Base-by-base conservation (phyloP, 108 stramenopile genomes). In the Conticribra weissflogii region DNA sequence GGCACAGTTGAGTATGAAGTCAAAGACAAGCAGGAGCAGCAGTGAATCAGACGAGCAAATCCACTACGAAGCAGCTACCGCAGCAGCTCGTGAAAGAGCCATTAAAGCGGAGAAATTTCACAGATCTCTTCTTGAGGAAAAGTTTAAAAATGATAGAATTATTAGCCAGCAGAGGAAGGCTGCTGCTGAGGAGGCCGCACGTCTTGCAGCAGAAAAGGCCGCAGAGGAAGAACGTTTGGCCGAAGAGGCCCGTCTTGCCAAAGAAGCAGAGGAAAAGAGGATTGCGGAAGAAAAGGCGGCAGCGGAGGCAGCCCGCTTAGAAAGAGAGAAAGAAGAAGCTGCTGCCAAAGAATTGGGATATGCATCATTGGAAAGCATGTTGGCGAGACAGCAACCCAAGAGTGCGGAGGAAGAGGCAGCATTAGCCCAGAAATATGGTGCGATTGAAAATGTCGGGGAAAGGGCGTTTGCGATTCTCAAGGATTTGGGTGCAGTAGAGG, bases 401-500 rank as follows among this genome's bases (percentile, higher is more conserved):
- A 27, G 60, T 28, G 22, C 54, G 12, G 68, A 76, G 17, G 78
- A 75, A 30, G 74, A 75, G 34, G 79, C 56, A 41, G 27, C 45
- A 25, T 45, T 83, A 54, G 57, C 66, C 27, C 27, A 32, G 1
- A 83, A 72, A 69, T 83, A 83, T 72, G 68, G 32, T 53, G 74
- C 79, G 0, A 80, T 83, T 62, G 8, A 27, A 23, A 57, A 67
- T 63, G 44, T 87, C 47, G 86, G 71, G 21, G 86, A 87, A 32
- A 70, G 75, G 49, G 79, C 78, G 12, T 87, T 81, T 57, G 33
- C 63, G 45, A 72, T 87, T 27, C 60, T 87, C 49, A 15, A 68
- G 31, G 83, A 85, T 79, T 65, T 85, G 30, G 81, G 81, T 2
- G 81, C 81, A 73, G 44, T 82, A 12, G 70, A 76, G 5, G 36